A percentile compares a stretch with the other conserved stretches of the same genome.
phyloP scores from a whole-genome alignment of 2,329 filamentous ascomycete species.

The Trichoderma endophyticum region DNA sequence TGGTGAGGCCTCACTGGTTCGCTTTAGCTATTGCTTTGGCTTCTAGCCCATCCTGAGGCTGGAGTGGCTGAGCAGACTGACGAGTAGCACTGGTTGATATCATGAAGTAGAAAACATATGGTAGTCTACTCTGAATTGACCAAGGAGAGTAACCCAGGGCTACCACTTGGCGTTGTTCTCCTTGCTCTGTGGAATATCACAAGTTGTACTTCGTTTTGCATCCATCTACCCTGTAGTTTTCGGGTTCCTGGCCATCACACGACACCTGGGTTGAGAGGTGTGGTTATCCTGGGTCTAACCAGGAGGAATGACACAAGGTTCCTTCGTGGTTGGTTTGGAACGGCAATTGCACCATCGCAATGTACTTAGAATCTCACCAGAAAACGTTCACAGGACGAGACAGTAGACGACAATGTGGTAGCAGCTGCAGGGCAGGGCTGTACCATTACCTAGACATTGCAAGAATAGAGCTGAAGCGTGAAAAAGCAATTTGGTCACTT shows the following conservation, averaged over 20 bases:
- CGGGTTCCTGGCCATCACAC: neutral
- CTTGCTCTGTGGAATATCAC: neutral
- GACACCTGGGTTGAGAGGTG: neutral
- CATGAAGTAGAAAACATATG: neutral
- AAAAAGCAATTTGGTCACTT: neutral
- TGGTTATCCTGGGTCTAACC: neutral
- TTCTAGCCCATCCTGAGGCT: neutral
- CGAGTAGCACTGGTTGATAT: neutral
- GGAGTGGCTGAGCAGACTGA: neutral
- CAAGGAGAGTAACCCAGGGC: neutral
- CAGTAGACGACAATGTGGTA: neutral
- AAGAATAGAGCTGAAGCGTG: neutral
- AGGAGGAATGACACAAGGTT: neutral
- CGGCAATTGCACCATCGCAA: neutral
- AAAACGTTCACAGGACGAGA: neutral
- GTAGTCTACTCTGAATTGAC: neutral
- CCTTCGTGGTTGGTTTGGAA: neutral
- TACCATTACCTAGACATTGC: neutral
- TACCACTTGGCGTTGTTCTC: neutral
- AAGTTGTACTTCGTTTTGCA: neutral
- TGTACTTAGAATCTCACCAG: neutral
- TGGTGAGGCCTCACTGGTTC: neutral
- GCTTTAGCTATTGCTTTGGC: neutral
- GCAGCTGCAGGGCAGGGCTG: neutral
- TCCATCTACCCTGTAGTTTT: neutral